Conservation (phyloP, 1,284 basidiomycete species). For the Cutaneotrichosporon cutaneum region DNA sequence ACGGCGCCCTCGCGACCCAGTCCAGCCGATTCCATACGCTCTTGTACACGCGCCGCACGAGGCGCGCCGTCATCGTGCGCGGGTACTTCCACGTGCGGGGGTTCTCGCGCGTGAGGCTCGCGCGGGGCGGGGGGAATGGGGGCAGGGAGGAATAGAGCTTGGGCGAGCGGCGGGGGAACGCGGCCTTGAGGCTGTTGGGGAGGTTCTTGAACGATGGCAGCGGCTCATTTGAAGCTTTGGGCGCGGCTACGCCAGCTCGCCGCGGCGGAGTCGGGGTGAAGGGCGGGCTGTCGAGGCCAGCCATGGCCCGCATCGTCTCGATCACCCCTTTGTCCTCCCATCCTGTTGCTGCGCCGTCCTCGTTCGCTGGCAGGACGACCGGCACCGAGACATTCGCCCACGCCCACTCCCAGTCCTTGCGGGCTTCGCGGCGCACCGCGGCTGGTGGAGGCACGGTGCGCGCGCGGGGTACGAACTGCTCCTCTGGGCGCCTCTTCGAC, state of each 20-base stretch:
- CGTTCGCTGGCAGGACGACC: slow-evolving; percentile 17
- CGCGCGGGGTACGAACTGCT: background rate
- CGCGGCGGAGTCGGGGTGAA: background rate
- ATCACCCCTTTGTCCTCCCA: slow-evolving; percentile 21
- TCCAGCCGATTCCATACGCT: slow-evolving; percentile 34
- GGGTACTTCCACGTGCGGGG: slow-evolving; percentile 35
- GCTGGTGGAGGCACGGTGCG: background rate
- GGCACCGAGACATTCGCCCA: slow-evolving; percentile 26
- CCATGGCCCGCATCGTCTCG: slow-evolving; percentile 28
- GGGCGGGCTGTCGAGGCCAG: slow-evolving; percentile 20
- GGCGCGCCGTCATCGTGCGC: slow-evolving; percentile 23
- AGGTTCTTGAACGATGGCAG: slow-evolving; percentile 14
- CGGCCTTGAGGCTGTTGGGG: slow-evolving; percentile 6
- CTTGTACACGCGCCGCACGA: slow-evolving; percentile 32
- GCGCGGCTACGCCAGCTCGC: background rate
- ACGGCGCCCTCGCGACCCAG: slow-evolving; percentile 24
- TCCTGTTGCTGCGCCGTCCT: slow-evolving; percentile 12
- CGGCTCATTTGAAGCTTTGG: too few relatives aligned
- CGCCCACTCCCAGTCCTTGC: slow-evolving; percentile 6
- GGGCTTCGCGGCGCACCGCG: background rate
- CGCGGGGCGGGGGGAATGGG: slow-evolving; percentile 30
- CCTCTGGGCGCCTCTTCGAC: background rate
- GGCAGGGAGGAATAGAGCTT: background rate
- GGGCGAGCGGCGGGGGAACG: slow-evolving; percentile 7
- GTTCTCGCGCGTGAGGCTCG: slow-evolving; percentile 30